Conservation (phyloP, 257 asterid species). For the Ocimum tenuiflorum region DNA sequence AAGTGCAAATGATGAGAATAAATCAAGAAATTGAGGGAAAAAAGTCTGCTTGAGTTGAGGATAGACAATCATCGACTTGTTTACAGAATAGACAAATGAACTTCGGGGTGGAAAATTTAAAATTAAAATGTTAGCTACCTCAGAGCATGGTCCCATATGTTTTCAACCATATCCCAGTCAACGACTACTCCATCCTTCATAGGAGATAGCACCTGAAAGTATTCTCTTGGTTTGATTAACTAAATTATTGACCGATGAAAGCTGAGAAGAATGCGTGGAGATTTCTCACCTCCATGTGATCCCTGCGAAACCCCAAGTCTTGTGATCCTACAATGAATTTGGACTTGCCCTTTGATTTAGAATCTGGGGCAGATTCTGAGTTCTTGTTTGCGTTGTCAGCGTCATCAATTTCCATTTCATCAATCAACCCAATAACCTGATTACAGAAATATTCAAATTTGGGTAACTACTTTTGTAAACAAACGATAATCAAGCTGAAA, state of each 20-base stretch:
- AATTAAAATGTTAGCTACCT: conserved; percentile 37
- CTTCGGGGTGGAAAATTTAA: neutral
- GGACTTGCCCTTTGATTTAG: conserved; percentile 73
- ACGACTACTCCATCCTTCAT: conserved; percentile 77
- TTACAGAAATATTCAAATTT: conserved; percentile 3
- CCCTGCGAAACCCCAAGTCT: conserved; percentile 85
- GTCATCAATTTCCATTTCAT: conserved; percentile 85
- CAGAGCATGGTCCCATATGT: conserved; percentile 94
- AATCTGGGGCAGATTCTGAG: conserved; percentile 52
- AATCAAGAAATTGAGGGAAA: neutral
- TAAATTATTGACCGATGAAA: conserved; percentile 18
- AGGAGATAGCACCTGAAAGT: conserved; percentile 68
- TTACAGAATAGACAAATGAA: neutral
- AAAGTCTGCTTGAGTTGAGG: neutral
- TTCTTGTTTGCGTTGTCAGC: conserved; percentile 64
- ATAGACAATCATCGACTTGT: neutral
- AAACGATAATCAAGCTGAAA: neutral
- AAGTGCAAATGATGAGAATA: neutral
- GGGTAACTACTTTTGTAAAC: neutral
- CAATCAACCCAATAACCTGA: conserved; percentile 84
- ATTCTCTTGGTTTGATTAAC: conserved; percentile 11
- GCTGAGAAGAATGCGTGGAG: conserved; percentile 3
- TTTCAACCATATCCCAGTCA: conserved; percentile 98
- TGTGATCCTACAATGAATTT: conserved; percentile 86
- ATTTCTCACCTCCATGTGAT: conserved; percentile 75